These are phyloP conservation scores for Colletotrichum chlorophyti DNA, from an alignment of 2,329 filamentous ascomycete species.

Conservation along the genomic window DNA sequence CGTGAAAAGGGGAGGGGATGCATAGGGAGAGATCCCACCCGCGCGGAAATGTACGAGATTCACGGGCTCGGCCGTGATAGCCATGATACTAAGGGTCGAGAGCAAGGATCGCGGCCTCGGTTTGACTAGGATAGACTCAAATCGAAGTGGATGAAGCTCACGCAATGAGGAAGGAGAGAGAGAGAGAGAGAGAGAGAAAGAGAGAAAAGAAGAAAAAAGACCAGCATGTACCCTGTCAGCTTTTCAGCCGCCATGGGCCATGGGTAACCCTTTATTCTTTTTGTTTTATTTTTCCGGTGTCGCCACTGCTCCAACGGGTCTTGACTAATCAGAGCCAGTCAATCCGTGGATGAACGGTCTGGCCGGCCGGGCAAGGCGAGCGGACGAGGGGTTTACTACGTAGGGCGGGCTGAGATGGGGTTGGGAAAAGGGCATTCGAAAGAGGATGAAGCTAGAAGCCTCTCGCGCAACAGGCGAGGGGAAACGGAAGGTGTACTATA, in stretches of 20 bases:
- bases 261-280: constrained; percentile 1
- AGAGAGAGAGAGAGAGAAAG: no score
- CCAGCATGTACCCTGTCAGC: constrained; percentile 2
- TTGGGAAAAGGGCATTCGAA: neutral
- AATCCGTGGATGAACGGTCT: constrained; percentile 16
- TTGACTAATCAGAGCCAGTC: neutral
- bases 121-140: no score
- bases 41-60: neutral
- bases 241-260: constrained; percentile 11
- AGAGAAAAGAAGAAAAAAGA: no score
- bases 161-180: no score
- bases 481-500: neutral
- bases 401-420: constrained; percentile 5
- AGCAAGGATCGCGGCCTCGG: neutral
- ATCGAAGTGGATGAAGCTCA: no score
- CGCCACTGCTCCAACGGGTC: neutral
- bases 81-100: neutral
- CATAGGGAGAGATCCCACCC: no score
- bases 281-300: neutral
- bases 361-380: constrained; percentile 19
- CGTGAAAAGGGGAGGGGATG: neutral
- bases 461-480: no score
- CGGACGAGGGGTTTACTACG: constrained; percentile 1
- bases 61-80: neutral
- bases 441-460: neutral